Percentiles rank a stretch among this genome's conserved stretches.
Conservation (phyloP, 345 rosid genomes). For the Populus euphratica region DNA sequence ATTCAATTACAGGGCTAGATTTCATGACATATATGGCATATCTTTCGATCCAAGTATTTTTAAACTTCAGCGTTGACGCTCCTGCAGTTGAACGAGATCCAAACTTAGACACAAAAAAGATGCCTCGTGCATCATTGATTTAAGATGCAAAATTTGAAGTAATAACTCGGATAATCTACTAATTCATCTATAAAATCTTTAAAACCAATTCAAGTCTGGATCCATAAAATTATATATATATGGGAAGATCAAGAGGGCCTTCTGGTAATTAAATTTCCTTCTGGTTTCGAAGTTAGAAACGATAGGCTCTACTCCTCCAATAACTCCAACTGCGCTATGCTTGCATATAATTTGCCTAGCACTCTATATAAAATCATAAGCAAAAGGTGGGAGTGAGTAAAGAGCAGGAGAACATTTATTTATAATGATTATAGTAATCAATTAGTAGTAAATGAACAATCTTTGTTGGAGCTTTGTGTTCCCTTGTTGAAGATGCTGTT, state of each 20-base stretch:
- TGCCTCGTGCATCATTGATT: neutral
- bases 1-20: neutral
- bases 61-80: neutral
- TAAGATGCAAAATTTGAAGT: neutral
- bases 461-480: conserved; percentile 19
- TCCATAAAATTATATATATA: neutral
- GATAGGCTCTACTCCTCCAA: neutral
- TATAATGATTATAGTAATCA: conserved; percentile 33
- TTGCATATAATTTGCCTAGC: neutral
- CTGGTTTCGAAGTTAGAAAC: neutral
- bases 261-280: neutral
- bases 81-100: too few species aligned
- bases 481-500: conserved; percentile 29
- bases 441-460: conserved; percentile 33
- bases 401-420: conserved; percentile 2
- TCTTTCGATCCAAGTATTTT: neutral
- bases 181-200: neutral
- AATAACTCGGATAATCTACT: neutral
- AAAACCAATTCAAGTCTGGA: too few species aligned
- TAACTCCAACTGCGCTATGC: neutral
- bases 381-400: conserved; percentile 4
- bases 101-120: too few species aligned
- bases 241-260: neutral
- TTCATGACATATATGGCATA: neutral
- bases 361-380: neutral